Evolutionary conservation across 2,329 filamentous ascomycete genomes (phyloP).

Genomic region (Aspergillus brasiliensis): DNA sequence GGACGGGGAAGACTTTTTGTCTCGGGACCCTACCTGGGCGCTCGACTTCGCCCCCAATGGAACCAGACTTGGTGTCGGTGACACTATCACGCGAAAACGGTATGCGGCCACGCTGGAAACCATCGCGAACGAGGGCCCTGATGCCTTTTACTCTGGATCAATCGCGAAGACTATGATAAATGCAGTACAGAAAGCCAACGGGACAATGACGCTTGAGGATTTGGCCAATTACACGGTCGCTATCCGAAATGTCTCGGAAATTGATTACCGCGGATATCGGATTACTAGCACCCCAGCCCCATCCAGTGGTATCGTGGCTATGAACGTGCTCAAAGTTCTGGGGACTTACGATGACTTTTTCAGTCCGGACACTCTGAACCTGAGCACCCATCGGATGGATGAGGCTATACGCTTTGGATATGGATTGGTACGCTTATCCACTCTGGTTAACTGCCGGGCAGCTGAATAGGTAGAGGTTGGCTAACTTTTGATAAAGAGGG

Average conservation of each 20-base stretch:
- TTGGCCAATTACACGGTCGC: slow-evolving; percentile 71
- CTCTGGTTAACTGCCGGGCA: background rate
- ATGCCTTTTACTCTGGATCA: slow-evolving; percentile 72
- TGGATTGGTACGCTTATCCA: slow-evolving; percentile 50
- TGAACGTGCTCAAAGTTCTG: slow-evolving; percentile 79
- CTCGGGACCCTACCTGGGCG: slow-evolving; percentile 76
- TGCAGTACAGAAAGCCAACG: slow-evolving; percentile 68
- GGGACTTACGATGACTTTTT: slow-evolving; percentile 72
- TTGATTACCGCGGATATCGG: slow-evolving; percentile 69
- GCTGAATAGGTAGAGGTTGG: background rate
- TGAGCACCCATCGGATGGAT: slow-evolving; percentile 79
- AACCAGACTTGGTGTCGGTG: slow-evolving; percentile 68
- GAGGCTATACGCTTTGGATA: slow-evolving; percentile 92
- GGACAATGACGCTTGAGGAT: slow-evolving; percentile 84
- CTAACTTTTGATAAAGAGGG: slow-evolving; percentile 53
- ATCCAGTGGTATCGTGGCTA: slow-evolving; percentile 73
- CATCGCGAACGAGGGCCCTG: slow-evolving; percentile 71
- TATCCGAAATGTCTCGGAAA: slow-evolving; percentile 63
- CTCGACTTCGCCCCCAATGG: slow-evolving; percentile 87
- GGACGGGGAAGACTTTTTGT: slow-evolving; percentile 65
- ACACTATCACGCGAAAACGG: slow-evolving; percentile 76
- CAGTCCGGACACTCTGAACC: slow-evolving; percentile 57
- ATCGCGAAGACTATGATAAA: slow-evolving; percentile 74
- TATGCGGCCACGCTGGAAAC: slow-evolving; percentile 78
- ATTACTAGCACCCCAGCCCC: slow-evolving; percentile 70